phyloP scores from a whole-genome alignment of 2,329 filamentous ascomycete species.

The Fusarium sp. region DNA sequence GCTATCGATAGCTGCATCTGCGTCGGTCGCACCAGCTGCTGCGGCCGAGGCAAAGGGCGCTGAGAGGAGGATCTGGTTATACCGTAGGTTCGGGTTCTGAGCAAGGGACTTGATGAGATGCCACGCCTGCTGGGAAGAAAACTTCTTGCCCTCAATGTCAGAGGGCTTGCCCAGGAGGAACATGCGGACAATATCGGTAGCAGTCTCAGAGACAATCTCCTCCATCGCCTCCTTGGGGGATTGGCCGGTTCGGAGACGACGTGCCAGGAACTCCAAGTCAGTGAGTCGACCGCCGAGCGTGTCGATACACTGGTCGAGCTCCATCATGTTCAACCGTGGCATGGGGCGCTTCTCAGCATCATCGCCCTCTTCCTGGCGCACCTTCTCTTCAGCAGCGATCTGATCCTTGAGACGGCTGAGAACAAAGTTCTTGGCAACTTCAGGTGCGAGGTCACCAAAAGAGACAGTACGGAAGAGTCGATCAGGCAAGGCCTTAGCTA shows the following conservation, averaged over 20 bases:
- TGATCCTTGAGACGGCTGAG: constrained; percentile 73
- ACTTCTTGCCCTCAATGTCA: constrained; percentile 63
- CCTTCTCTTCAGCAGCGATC: constrained; percentile 43
- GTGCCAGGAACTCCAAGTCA: constrained; percentile 92
- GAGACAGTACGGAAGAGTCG: constrained; percentile 87
- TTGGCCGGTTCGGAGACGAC: constrained; percentile 86
- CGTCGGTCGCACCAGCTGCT: constrained; percentile 57
- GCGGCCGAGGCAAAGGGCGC: constrained; percentile 69
- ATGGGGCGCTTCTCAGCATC: constrained; percentile 37
- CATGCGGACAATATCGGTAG: constrained; percentile 91
- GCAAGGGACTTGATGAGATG: constrained; percentile 81
- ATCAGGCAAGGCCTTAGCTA: constrained; percentile 87
- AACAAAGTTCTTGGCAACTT: constrained; percentile 90
- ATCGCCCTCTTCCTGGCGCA: constrained; percentile 38
- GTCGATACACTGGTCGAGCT: constrained; percentile 82
- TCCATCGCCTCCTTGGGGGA: constrained; percentile 79
- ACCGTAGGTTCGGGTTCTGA: constrained; percentile 71
- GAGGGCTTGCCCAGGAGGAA: constrained; percentile 73
- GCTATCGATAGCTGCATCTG: constrained; percentile 77
- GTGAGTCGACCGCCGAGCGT: constrained; percentile 90
- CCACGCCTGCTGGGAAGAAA: constrained; percentile 90
- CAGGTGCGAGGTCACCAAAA: constrained; percentile 83
- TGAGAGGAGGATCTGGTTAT: constrained; percentile 83
- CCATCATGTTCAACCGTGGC: constrained; percentile 60
- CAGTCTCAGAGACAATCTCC: constrained; percentile 88